Evolutionary conservation across 352 stramenopile genomes (phyloP), one percentile per base, ranked within the genome.

Genomic region (Thalassiosira sp.): DNA sequence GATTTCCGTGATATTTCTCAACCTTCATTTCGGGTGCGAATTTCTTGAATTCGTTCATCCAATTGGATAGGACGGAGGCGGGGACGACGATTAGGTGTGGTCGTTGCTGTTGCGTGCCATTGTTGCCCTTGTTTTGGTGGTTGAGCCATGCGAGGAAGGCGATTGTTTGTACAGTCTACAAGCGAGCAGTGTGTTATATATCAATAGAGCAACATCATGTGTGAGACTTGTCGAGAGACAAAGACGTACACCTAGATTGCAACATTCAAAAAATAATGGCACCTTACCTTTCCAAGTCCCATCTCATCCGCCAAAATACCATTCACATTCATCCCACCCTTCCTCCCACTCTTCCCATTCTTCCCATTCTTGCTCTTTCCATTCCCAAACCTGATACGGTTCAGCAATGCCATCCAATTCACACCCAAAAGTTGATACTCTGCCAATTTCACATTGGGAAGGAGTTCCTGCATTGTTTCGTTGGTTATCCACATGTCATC

Each of bases 21-120:
- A 77, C 61, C 28, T 59, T 92, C 27, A 98, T 80, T 20, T 89
- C 85, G 2, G 95, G 96, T 20, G 91, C 95, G 76, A 98, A 98
- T 85, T 91, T 97, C 58, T 95, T 94, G 59, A 99, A 95, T 81
- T 99, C 97, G 69, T 94, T 92, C 89, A 97, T 96, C 97, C 97
- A 99, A 86, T 99, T 99, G 54, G 93, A 93, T 13, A 99, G 89
- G 5, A 97, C 98, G 3, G 95, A 98, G 80, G 99, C 98, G 8
- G 97, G 97, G 8, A 99, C 97, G 71, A 99, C 97, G 57, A 99
- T 97, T 5, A 99, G 94, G 87, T 99, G 97, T 40, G 97, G 97
- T 7, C 95, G 95, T 25, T 66, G 27, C n/a, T n/a, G n/a, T n/a
- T n/a, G n/a, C n/a, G n/a, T n/a, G 20, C 40, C 31, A 56, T 54